Percentiles rank a stretch among this genome's conserved stretches.
Conservation (phyloP, 345 rosid species). For the Gynandropsis gynandra region DNA sequence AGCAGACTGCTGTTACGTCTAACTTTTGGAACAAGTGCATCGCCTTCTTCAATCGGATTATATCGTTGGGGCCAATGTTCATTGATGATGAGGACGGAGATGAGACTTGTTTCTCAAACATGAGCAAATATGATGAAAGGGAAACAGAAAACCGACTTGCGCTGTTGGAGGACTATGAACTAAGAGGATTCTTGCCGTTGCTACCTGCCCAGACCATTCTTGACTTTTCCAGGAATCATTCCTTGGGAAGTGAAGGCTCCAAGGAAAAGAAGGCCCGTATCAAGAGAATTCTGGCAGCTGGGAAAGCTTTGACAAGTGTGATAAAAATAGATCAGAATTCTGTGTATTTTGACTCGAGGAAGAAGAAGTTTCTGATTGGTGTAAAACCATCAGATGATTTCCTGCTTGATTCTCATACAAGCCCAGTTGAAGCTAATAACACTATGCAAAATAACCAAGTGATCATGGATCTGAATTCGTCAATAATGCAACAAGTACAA, state of each 20-base stretch:
- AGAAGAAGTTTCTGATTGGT: conserved; percentile 68
- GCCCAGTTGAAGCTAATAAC: conserved; percentile 25
- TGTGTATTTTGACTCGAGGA: conserved; percentile 59
- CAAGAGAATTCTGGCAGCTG: conserved; percentile 80
- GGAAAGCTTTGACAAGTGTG: conserved; percentile 55
- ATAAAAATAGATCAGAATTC: conserved; percentile 55
- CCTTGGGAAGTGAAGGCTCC: conserved; percentile 49
- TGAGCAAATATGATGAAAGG: conserved; percentile 88
- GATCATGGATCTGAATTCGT: conserved; percentile 26
- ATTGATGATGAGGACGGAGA: conserved; percentile 67
- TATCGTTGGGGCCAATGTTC: conserved; percentile 39
- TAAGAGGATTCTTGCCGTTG: conserved; percentile 85
- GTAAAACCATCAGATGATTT: conserved; percentile 42
- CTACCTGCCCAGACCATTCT: conserved; percentile 81
- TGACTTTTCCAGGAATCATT: conserved; percentile 70
- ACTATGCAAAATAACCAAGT: conserved; percentile 30
- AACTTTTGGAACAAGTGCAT: conserved; percentile 67
- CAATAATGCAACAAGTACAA: conserved; percentile 29
- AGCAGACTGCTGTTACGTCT: conserved; percentile 47
- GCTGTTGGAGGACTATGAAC: conserved; percentile 87
- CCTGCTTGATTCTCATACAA: conserved; percentile 24
- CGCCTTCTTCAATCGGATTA: conserved; percentile 58
- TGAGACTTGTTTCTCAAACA: conserved; percentile 72
- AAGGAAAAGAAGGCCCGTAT: conserved; percentile 66
- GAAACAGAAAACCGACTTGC: conserved; percentile 86